Conservation (phyloP, 2,329 filamentous ascomycete species). For the Calonectria hawksworthii region DNA sequence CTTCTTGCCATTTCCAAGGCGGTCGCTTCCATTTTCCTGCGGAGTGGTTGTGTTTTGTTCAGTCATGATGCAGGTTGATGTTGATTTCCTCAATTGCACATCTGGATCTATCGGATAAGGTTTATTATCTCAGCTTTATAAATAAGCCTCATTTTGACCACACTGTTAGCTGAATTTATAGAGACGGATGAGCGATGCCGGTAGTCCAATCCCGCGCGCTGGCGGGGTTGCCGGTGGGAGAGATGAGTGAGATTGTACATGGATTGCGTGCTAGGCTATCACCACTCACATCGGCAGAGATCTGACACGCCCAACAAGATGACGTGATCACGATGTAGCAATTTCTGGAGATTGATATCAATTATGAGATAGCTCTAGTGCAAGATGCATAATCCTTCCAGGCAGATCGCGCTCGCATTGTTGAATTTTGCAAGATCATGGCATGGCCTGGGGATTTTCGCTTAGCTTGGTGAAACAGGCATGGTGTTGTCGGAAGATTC, state of each 20-base stretch:
- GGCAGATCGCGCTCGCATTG: not conserved
- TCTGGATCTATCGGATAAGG: not conserved
- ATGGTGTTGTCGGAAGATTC: not conserved
- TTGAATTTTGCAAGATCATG: not conserved
- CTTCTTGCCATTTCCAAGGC: slow-evolving; percentile 33
- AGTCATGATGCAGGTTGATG: slow-evolving; percentile 1
- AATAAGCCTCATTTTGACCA: not conserved
- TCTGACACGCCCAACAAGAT: not conserved
- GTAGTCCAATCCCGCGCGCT: not conserved
- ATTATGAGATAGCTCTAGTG: not conserved
- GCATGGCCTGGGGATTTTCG: not conserved
- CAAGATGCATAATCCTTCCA: too few species aligned
- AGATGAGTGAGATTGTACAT: slow-evolving; percentile 1
- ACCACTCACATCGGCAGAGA: not conserved
- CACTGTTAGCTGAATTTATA: not conserved
- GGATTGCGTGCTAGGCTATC: slow-evolving; percentile 2
- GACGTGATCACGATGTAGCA: not conserved
- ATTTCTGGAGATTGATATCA: not conserved
- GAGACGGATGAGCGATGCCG: not conserved
- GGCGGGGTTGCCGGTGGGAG: slow-evolving; percentile 6
- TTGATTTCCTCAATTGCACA: not conserved
- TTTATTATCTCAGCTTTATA: not conserved
- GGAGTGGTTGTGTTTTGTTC: not conserved
- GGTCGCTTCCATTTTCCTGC: slow-evolving; percentile 7
- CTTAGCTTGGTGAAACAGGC: not conserved